Percentiles rank a stretch among this genome's conserved stretches.
These are phyloP conservation scores for Ceratobasidium sp. DNA, from an alignment of 1,284 basidiomycete genomes.

Conservation along the genomic window DNA sequence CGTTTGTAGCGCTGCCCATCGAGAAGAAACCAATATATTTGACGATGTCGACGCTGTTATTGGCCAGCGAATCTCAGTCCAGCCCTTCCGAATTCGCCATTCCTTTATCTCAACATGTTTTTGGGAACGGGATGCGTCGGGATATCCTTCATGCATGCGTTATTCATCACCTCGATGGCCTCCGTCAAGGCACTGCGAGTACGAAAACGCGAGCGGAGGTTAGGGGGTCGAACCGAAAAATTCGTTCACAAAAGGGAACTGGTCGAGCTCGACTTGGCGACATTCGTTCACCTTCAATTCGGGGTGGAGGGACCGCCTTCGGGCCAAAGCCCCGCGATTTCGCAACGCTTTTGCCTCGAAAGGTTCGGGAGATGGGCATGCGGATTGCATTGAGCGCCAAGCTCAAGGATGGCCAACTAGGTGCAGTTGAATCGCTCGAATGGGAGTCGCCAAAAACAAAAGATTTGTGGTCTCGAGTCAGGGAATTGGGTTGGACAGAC, in stretches of 20 bases:
- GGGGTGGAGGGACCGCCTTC: constrained; percentile 91
- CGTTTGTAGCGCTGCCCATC: constrained; percentile 20
- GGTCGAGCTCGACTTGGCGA: constrained; percentile 92
- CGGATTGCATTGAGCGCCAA: constrained; percentile 85
- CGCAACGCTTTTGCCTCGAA: constrained; percentile 86
- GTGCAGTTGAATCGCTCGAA: constrained; percentile 74
- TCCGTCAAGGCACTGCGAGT: constrained; percentile 88
- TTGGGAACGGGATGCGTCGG: constrained; percentile 83
- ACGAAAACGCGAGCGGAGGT: constrained; percentile 94
- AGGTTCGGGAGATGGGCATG: constrained; percentile 93
- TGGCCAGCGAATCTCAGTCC: constrained; percentile 48
- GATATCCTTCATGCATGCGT: constrained; percentile 95
- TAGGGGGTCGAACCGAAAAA: constrained; percentile 85
- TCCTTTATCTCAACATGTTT: constrained; percentile 82
- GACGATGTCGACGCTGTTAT: constrained; percentile 42
- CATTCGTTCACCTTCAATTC: constrained; percentile 85
- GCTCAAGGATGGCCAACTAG: constrained; percentile 74
- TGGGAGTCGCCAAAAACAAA: constrained; percentile 77
- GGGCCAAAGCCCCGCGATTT: constrained; percentile 92
- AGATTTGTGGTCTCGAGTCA: constrained; percentile 64
- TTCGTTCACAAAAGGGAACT: constrained; percentile 90
- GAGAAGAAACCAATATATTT: constrained; percentile 51
- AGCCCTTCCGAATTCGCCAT: constrained; percentile 61
- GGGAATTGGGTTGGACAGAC: constrained; percentile 64
- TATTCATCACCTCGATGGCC: constrained; percentile 85